Conservation (phyloP, 2,329 filamentous ascomycete species). For the Teratosphaeria gauchensis region DNA sequence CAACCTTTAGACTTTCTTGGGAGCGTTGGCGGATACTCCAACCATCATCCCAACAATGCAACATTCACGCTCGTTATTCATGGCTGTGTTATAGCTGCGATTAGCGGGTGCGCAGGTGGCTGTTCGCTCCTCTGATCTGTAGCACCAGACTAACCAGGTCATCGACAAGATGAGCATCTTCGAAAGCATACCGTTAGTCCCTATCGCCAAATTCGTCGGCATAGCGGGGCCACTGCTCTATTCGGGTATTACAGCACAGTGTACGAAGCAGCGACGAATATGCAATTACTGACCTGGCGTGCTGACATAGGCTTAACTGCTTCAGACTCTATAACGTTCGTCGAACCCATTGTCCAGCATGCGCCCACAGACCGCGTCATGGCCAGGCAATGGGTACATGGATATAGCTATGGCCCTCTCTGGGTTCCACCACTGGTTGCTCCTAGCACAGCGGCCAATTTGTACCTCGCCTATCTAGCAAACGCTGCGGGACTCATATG, state of each 20-base stretch:
- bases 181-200: not conserved
- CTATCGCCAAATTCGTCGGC: constrained; percentile 11
- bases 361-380: constrained; percentile 24
- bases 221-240: constrained; percentile 17
- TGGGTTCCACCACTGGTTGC: constrained; percentile 30
- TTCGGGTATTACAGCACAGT: constrained; percentile 14
- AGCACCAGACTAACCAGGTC: not conserved
- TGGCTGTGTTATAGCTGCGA: not conserved
- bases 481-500: not conserved
- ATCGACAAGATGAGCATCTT: not conserved
- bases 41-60: not conserved
- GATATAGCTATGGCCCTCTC: constrained; percentile 27
- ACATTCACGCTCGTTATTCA: not conserved
- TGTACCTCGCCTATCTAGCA: constrained; percentile 14
- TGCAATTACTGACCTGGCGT: not conserved
- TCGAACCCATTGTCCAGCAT: constrained; percentile 26
- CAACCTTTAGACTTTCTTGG: not conserved
- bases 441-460: constrained; percentile 25
- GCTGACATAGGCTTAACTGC: constrained; percentile 10
- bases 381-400: constrained; percentile 32
- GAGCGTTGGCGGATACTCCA: too few relatives aligned
- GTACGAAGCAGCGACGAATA: constrained; percentile 3
- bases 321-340: constrained; percentile 26
- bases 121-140: not conserved
- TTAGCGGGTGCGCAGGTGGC: not conserved